These are phyloP conservation scores for Hypocreales sp. DNA, from an alignment of 2,329 filamentous ascomycete species.

Conservation along the genomic window DNA sequence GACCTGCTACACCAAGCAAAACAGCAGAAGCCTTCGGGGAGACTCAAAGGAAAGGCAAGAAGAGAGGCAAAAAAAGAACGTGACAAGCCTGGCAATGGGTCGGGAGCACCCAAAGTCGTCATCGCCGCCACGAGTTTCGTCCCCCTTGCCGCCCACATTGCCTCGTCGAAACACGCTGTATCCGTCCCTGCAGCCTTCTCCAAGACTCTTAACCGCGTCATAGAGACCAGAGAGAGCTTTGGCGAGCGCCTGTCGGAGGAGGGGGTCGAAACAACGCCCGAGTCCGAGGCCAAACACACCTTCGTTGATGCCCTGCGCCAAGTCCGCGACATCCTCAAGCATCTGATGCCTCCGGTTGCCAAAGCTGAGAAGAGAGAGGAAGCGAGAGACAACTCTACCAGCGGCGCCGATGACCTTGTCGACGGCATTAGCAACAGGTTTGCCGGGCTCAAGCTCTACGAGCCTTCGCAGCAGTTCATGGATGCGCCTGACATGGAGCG, in stretches of 20 bases:
- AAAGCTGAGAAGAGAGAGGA: no score
- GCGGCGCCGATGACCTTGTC: conserved; percentile 2
- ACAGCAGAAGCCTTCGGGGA: conserved; percentile 10
- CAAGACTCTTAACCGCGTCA: conserved; percentile 19
- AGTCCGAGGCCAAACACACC: conserved; percentile 14
- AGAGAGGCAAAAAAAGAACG: not conserved
- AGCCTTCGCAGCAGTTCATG: conserved; percentile 20
- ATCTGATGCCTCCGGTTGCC: conserved; percentile 5
- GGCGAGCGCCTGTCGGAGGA: conserved; percentile 6
- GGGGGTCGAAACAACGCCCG: conserved; percentile 3
- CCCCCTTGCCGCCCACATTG: conserved; percentile 20
- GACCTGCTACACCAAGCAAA: conserved; percentile 8
- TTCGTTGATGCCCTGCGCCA: conserved; percentile 18
- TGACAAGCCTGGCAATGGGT: conserved; percentile 6
- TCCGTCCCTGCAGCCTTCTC: conserved; percentile 14
- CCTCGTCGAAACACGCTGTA: conserved; percentile 6
- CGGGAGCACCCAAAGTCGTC: conserved; percentile 12
- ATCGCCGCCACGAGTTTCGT: conserved; percentile 22
- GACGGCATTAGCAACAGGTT: conserved; percentile 14
- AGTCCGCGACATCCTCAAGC: conserved; percentile 16
- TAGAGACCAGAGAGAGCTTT: conserved; percentile 16
- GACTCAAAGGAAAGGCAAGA: conserved; percentile 7
- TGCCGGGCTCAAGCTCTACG: conserved; percentile 16
- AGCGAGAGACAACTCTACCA: no score
- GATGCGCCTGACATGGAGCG: conserved; percentile 10